These are phyloP conservation scores for Nissolia schottii DNA, from an alignment of 306 rosid species.

Conservation along the genomic window DNA sequence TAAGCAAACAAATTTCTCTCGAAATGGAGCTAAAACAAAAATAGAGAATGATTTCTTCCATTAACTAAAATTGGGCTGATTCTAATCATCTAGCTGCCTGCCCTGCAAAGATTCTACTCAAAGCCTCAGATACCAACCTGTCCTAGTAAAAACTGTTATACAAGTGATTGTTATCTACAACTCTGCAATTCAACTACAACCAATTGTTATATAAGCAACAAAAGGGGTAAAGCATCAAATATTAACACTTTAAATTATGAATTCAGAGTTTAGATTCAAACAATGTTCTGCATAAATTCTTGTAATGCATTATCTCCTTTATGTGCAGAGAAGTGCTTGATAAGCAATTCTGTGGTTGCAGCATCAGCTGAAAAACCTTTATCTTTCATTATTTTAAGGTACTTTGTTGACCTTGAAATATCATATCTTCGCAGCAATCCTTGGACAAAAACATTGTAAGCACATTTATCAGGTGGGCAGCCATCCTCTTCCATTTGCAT, in stretches of 20 bases:
- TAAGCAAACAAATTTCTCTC: too few species aligned
- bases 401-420: constrained; percentile 19
- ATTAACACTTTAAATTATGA: not conserved
- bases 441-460: constrained; percentile 27
- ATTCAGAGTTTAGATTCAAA: not conserved
- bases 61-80: too few species aligned
- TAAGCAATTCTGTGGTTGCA: constrained; percentile 22
- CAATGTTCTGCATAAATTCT: constrained; percentile 14
- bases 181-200: not conserved
- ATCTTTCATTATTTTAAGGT: constrained; percentile 13
- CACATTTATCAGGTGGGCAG: constrained; percentile 5
- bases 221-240: not conserved
- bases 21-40: too few species aligned
- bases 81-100: too few species aligned
- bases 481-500: constrained; percentile 28
- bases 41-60: too few species aligned
- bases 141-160: constrained; percentile 23
- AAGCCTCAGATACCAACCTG: constrained; percentile 15
- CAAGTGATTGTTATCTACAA: not conserved
- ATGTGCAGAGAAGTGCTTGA: not conserved
- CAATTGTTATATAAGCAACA: not conserved
- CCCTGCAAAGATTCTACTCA: too few species aligned
- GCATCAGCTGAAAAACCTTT: constrained; percentile 22
- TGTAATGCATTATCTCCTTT: constrained; percentile 10
- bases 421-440: constrained; percentile 29